Evolutionary conservation across 2,329 filamentous ascomycete genomes (phyloP).

Genomic region (Parastagonospora nodorum): DNA sequence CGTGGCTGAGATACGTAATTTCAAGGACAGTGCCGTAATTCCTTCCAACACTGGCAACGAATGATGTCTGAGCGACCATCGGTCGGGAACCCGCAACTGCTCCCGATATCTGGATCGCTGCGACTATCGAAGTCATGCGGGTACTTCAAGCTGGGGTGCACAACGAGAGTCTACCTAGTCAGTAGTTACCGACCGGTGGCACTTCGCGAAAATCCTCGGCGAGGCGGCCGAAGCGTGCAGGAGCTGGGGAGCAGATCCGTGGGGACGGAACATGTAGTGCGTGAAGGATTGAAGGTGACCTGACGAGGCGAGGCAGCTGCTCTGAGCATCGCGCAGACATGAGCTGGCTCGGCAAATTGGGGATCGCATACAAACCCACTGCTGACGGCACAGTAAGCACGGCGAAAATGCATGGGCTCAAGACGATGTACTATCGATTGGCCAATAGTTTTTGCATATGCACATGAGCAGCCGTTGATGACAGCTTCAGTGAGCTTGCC

Average conservation of each 20-base stretch:
- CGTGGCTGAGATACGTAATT: slow-evolving; percentile 23
- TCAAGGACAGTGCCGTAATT: slow-evolving; percentile 4
- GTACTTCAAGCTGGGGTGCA: too few species aligned
- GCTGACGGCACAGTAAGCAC: slow-evolving; percentile 10
- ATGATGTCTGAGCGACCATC: not conserved
- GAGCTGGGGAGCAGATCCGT: not conserved
- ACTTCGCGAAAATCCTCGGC: not conserved
- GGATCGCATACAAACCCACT: not conserved
- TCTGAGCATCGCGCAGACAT: not conserved
- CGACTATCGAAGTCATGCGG: too few species aligned
- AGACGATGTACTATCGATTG: not conserved
- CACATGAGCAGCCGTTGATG: not conserved
- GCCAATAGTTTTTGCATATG: not conserved
- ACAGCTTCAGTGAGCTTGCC: not conserved
- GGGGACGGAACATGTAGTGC: not conserved
- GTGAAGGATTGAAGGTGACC: not conserved
- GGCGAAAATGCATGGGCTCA: not conserved
- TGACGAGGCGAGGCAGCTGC: not conserved
- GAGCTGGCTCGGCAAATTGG: not conserved
- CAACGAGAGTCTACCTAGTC: too few species aligned
- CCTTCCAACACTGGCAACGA: not conserved
- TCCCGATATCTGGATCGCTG: too few species aligned
- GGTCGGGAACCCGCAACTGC: too few species aligned
- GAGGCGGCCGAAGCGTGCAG: not conserved
- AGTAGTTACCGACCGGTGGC: not conserved